Conservation (phyloP, 805 yeast species). For the Henningerozyma blattae region DNA sequence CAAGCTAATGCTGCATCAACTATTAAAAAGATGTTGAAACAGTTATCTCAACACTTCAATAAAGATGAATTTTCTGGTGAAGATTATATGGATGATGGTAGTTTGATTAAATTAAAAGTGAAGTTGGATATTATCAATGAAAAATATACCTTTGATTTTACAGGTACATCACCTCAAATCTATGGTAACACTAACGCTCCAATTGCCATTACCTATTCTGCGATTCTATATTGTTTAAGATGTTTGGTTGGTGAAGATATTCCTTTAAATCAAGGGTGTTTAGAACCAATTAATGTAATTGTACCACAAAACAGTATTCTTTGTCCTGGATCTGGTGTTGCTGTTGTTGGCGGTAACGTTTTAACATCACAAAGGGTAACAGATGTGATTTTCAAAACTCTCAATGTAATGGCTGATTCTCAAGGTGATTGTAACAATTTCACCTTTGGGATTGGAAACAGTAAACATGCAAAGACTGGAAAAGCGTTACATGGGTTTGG, state of each 20-base stretch:
- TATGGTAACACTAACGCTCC: constrained; percentile 93
- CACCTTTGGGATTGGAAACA: constrained; percentile 79
- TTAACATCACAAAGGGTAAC: constrained; percentile 90
- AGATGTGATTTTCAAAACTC: constrained; percentile 78
- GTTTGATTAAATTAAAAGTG: constrained; percentile 46
- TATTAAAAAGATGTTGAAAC: constrained; percentile 43
- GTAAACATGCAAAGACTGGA: constrained; percentile 39
- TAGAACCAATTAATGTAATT: constrained; percentile 59
- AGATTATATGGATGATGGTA: constrained; percentile 77
- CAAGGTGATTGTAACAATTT: constrained; percentile 94
- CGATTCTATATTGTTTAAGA: constrained; percentile 76
- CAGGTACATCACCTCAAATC: constrained; percentile 77
- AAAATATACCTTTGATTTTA: constrained; percentile 67
- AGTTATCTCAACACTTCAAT: constrained; percentile 32
- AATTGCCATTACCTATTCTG: constrained; percentile 76
- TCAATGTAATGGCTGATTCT: constrained; percentile 84
- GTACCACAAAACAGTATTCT: constrained; percentile 55
- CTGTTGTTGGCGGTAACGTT: constrained; percentile 92
- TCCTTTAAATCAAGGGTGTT: constrained; percentile 89
- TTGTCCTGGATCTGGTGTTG: constrained; percentile 73
- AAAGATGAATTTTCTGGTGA: constrained; percentile 32
- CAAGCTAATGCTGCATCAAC: constrained; percentile 68
- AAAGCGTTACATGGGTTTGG: constrained; percentile 53
- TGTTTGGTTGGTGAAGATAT: constrained; percentile 78
- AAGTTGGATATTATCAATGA: constrained; percentile 38